These are phyloP conservation scores for Delonix regia DNA, from an alignment of 306 rosid species.

Conservation along the genomic window DNA sequence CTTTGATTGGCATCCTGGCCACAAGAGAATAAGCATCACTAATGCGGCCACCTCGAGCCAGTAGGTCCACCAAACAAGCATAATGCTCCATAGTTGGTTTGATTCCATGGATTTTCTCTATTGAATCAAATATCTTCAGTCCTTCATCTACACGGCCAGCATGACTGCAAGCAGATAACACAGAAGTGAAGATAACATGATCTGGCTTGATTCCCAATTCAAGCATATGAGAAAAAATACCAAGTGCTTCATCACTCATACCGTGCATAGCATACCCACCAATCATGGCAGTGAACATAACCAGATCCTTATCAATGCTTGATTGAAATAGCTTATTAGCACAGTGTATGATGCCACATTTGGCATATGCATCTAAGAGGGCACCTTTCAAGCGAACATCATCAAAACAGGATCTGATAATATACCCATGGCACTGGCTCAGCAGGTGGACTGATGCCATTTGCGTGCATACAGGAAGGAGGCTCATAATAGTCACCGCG, in stretches of 20 bases:
- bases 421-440: conserved; percentile 81
- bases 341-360: conserved; percentile 66
- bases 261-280: conserved; percentile 89
- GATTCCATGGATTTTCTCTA: conserved; percentile 63
- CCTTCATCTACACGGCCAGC: conserved; percentile 80
- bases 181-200: conserved; percentile 67
- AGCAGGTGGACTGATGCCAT: conserved; percentile 68
- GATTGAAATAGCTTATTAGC: conserved; percentile 65
- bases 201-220: conserved; percentile 69
- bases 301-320: conserved; percentile 71
- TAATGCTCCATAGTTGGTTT: conserved; percentile 87
- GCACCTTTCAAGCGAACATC: conserved; percentile 69
- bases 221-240: conserved; percentile 66
- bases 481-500: conserved; percentile 76
- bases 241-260: conserved; percentile 74
- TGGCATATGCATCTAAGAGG: conserved; percentile 81
- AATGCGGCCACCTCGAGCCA: conserved; percentile 73
- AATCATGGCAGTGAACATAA: conserved; percentile 85
- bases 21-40: conserved; percentile 72
- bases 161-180: conserved; percentile 89
- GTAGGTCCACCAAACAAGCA: conserved; percentile 83
- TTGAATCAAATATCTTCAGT: conserved; percentile 68
- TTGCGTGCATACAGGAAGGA: conserved; percentile 73
- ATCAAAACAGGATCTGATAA: conserved; percentile 59
- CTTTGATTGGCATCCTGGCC: conserved; percentile 63